A percentile compares a stretch with the other conserved stretches of the same genome.
These are phyloP conservation scores for Dryas alaskensis DNA, from an alignment of 306 rosid genomes.

Conservation along the genomic window DNA sequence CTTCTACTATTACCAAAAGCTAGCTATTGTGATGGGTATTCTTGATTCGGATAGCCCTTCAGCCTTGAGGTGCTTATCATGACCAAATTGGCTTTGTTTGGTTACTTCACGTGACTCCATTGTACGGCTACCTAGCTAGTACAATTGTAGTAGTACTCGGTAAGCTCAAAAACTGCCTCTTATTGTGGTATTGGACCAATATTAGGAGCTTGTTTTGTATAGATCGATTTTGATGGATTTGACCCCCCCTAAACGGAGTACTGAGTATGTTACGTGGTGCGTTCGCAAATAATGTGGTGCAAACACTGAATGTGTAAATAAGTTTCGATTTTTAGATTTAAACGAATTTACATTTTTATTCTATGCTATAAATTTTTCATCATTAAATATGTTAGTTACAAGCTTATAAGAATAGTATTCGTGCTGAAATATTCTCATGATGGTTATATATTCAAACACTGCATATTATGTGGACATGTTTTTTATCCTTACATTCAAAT, in stretches of 20 bases:
- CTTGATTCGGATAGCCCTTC: slow-evolving; percentile 26
- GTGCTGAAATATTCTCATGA: too few relatives aligned
- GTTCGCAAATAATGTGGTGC: too few relatives aligned
- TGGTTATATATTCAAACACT: too few relatives aligned
- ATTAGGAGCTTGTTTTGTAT: not conserved
- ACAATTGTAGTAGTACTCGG: slow-evolving; percentile 10
- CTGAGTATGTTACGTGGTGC: too few relatives aligned
- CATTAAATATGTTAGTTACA: too few relatives aligned
- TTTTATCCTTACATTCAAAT: too few relatives aligned
- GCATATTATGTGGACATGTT: too few relatives aligned
- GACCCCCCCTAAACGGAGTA: slow-evolving; percentile 28
- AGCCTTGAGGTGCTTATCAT: slow-evolving; percentile 46
- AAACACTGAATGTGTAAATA: too few relatives aligned
- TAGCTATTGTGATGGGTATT: slow-evolving; percentile 21
- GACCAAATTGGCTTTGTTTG: slow-evolving; percentile 47
- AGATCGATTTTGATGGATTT: slow-evolving; percentile 49
- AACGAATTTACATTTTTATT: too few relatives aligned
- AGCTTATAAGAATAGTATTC: too few relatives aligned
- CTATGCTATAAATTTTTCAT: too few relatives aligned
- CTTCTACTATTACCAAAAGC: slow-evolving; percentile 36
- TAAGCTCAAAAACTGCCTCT: slow-evolving; percentile 48
- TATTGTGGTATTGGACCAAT: slow-evolving; percentile 1
- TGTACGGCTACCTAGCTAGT: slow-evolving; percentile 5
- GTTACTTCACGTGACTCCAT: slow-evolving; percentile 63
- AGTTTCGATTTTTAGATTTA: too few relatives aligned